These are phyloP conservation scores for Pelargonium cotyledonis DNA, from an alignment of 441 rosid genomes.

Conservation along the genomic window DNA sequence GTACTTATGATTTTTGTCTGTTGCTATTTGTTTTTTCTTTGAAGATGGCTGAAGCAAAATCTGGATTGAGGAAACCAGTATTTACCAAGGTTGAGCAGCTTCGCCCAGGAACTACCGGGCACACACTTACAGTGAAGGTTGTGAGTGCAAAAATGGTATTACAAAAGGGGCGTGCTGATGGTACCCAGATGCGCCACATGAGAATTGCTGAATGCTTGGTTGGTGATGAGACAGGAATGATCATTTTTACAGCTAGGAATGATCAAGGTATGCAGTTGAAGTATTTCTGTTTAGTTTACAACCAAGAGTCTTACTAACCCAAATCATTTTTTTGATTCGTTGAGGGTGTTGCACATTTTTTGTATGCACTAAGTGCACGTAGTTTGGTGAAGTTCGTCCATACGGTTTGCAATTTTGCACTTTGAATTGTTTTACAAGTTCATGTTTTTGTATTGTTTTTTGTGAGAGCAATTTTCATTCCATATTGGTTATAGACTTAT, in stretches of 20 bases:
- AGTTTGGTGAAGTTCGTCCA: too few relatives aligned
- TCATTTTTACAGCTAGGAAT: constrained; percentile 22
- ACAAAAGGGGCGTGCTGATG: constrained; percentile 25
- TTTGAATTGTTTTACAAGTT: too few relatives aligned
- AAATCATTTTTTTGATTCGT: too few relatives aligned
- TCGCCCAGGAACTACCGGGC: constrained; percentile 25
- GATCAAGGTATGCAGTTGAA: constrained; percentile 17
- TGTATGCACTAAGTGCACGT: too few relatives aligned
- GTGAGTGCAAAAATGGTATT: constrained; percentile 20
- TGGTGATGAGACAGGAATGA: constrained; percentile 23
- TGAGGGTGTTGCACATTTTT: too few relatives aligned
- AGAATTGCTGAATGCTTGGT: constrained; percentile 21
- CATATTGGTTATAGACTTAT: too few relatives aligned
- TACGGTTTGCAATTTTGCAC: too few relatives aligned
- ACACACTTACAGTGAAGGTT: constrained; percentile 25
- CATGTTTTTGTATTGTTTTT: too few relatives aligned
- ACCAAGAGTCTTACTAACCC: background rate
- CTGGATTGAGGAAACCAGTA: constrained; percentile 21
- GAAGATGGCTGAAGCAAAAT: constrained; percentile 20
- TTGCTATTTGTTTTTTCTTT: background rate
- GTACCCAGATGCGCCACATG: constrained; percentile 18
- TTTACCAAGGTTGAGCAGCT: constrained; percentile 27
- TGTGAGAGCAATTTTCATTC: too few relatives aligned
- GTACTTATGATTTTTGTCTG: too few relatives aligned
- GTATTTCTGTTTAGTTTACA: background rate